Conservation (phyloP, 345 rosid genomes). For the Carallia pectinifolia region DNA sequence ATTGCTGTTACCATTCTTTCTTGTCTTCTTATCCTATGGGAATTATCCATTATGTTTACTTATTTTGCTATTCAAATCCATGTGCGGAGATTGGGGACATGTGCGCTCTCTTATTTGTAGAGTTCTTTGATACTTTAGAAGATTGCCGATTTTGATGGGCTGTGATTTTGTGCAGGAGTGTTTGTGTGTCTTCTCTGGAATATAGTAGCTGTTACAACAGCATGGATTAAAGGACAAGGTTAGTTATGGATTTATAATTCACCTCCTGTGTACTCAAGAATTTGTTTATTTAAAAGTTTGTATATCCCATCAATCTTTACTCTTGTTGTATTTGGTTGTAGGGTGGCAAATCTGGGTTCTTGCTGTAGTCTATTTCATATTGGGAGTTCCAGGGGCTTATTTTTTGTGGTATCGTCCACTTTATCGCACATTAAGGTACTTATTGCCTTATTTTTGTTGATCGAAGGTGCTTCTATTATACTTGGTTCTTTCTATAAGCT, state of each 20-base stretch:
- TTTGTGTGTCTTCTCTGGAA: slow-evolving; percentile 82
- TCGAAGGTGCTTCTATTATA: background rate
- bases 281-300: background rate
- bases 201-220: slow-evolving; percentile 66
- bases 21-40: no score
- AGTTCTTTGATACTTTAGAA: background rate
- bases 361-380: slow-evolving; percentile 78
- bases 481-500: background rate
- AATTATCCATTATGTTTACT: no score
- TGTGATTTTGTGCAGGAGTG: slow-evolving; percentile 56
- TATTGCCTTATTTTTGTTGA: background rate
- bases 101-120: background rate
- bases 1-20: no score
- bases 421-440: slow-evolving; percentile 83
- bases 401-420: slow-evolving; percentile 84
- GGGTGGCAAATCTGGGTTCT: slow-evolving; percentile 95
- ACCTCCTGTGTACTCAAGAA: background rate
- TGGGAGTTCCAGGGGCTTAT: slow-evolving; percentile 72
- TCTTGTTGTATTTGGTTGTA: slow-evolving; percentile 23
- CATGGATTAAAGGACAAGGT: slow-evolving; percentile 91
- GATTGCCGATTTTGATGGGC: background rate
- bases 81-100: no score
- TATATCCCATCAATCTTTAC: background rate
- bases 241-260: slow-evolving; percentile 14
- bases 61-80: no score